A percentile compares a stretch with the other conserved stretches of the same genome.
Conservation (phyloP, 176 grass and related monocot species). For the Zoysia pacifica region DNA sequence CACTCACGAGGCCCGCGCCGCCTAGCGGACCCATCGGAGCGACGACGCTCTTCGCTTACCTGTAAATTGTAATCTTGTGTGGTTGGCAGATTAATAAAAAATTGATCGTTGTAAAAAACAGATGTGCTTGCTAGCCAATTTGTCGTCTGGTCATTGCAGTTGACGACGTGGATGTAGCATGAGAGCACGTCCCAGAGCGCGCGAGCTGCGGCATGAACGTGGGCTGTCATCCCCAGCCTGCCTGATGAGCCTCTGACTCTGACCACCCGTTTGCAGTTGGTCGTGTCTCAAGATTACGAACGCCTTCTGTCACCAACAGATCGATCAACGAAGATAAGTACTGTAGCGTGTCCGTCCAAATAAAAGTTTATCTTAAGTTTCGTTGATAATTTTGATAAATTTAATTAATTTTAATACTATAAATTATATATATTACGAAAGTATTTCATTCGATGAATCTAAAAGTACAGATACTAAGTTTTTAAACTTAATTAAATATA, state of each 20-base stretch:
- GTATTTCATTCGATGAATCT: no score
- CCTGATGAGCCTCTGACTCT: background rate
- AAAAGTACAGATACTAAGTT: no score
- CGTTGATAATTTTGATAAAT: no score
- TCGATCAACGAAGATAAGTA: background rate
- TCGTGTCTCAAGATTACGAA: background rate
- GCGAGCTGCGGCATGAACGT: constrained; percentile 16
- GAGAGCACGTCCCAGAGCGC: constrained; percentile 38
- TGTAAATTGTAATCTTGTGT: background rate
- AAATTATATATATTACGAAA: no score
- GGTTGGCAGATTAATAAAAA: background rate
- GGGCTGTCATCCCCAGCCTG: background rate
- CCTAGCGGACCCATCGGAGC: no score
- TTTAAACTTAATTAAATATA: no score
- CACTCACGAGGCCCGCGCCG: no score
- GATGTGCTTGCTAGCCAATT: background rate
- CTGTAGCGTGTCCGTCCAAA: no score
- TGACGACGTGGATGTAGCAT: constrained; percentile 38
- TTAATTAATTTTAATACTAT: no score
- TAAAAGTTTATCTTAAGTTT: no score
- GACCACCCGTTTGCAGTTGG: constrained; percentile 8
- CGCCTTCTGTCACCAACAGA: background rate
- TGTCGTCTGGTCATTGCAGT: constrained; percentile 2
- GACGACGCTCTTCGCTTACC: no score
- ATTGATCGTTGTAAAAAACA: background rate